A percentile compares a stretch with the other conserved stretches of the same genome.
These are phyloP conservation scores for Herpotrichia juniperi DNA, from an alignment of 2,329 filamentous ascomycete species.

Conservation along the genomic window DNA sequence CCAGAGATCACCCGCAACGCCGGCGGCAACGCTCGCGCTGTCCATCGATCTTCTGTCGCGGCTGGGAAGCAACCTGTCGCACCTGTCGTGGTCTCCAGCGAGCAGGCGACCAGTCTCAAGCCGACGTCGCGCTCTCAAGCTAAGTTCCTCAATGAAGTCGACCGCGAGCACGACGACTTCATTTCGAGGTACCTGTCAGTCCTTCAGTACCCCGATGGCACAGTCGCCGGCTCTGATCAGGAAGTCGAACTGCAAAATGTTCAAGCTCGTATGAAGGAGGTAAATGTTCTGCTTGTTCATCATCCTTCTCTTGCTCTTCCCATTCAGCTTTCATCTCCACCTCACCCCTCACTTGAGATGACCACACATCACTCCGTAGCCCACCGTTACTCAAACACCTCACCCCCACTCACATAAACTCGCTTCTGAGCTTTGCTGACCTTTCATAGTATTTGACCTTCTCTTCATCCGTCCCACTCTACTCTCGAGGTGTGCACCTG, in stretches of 20 bases:
- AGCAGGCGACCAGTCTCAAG: slow-evolving; percentile 20
- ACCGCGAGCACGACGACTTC: slow-evolving; percentile 21
- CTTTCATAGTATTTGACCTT: slow-evolving; percentile 33
- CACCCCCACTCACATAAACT: too few species aligned
- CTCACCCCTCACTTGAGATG: neutral
- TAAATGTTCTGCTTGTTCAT: slow-evolving; percentile 26
- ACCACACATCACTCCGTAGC: neutral
- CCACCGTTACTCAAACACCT: neutral
- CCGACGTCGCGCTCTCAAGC: slow-evolving; percentile 2
- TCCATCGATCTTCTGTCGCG: neutral
- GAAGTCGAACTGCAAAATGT: slow-evolving; percentile 31
- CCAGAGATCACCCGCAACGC: neutral
- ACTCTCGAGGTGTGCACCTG: slow-evolving; percentile 32
- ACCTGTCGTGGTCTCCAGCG: slow-evolving; percentile 11
- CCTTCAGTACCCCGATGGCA: slow-evolving; percentile 23
- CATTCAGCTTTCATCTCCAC: neutral
- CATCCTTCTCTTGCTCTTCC: too few species aligned
- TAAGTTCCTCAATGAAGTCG: slow-evolving; percentile 34
- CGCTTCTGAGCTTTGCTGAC: slow-evolving; percentile 19
- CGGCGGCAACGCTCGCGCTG: neutral
- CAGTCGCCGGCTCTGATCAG: slow-evolving; percentile 25
- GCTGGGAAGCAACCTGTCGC: slow-evolving; percentile 3
- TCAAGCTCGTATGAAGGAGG: slow-evolving; percentile 36
- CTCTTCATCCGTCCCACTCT: slow-evolving; percentile 24
- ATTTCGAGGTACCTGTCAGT: slow-evolving; percentile 35